Conservation (phyloP, 164 flowering plant genomes). For the Cinnamomum micranthum region DNA sequence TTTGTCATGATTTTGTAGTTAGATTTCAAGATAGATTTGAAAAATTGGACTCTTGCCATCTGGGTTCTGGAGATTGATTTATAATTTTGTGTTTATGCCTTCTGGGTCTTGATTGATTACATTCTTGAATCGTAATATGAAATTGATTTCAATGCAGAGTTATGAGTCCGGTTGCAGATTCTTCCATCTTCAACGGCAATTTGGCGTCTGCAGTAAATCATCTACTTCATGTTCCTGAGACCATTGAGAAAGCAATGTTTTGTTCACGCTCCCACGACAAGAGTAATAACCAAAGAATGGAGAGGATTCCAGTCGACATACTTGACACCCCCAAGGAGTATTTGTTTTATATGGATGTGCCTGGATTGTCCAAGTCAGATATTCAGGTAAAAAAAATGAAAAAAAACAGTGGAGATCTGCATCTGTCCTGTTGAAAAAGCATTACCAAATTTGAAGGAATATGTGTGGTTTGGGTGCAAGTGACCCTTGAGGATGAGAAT, state of each 20-base stretch:
- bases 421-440: neutral
- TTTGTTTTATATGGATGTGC: slow-evolving; percentile 60
- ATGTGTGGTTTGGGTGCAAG: slow-evolving; percentile 27
- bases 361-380: slow-evolving; percentile 69
- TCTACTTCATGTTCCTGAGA: slow-evolving; percentile 9
- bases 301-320: slow-evolving; percentile 50
- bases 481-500: slow-evolving; percentile 66
- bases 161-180: slow-evolving; percentile 6
- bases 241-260: neutral
- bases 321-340: slow-evolving; percentile 56
- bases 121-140: no score
- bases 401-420: neutral
- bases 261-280: neutral
- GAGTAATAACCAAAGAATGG: slow-evolving; percentile 9
- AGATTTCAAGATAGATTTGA: no score
- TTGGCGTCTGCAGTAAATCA: slow-evolving; percentile 6
- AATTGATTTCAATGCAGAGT: neutral
- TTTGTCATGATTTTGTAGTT: neutral
- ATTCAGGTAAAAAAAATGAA: slow-evolving; percentile 43
- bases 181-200: neutral
- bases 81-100: neutral
- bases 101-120: neutral
- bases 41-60: neutral
- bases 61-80: neutral
- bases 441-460: neutral